Base-by-base conservation (phyloP, 352 stramenopile species). In the Globisporangium takayamanum region DNA sequence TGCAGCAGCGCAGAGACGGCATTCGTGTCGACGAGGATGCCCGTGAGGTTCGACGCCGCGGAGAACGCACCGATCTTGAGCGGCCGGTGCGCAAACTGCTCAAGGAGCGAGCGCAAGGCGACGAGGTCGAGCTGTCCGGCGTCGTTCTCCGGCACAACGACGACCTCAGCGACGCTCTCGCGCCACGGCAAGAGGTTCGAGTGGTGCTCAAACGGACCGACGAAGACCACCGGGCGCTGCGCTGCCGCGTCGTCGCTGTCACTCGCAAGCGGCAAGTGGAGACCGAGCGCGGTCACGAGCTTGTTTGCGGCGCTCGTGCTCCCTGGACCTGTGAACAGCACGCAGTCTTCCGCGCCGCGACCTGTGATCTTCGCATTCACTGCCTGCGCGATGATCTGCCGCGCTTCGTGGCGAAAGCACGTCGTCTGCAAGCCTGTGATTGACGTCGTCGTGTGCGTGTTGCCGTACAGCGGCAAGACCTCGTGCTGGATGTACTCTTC, bases 121-220 rank as follows among this genome's bases (percentile, higher is more conserved):
- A 58, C 30, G 10, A 88, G 41, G 62, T 95, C 85, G 8, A 97
- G 45, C 11, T 76, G 71, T 0, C 71, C 72, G 14, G 57, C 57
- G 12, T 67, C 65, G 16, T 81, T 67, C 46, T 88, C 85, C 2
- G 76, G 72, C 33, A 97, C 82, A 28, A 67, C 66, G 25, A 96
- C 73, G 22, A 97, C 80, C n/a, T 96, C 80, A 1, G 81, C 84
- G 11, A 59, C 76, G 55, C 79, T 94, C 76, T 99, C 97, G 49
- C 96, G 70, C 96, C 96, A 99, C 5, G 96, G 96, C 11, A 99
- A 69, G 15, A 99, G 64, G 74, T 99, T 99, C 36, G 92, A 98
- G 69, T 99, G 97, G 71, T 99, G 96, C 68, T 98, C 97, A 57
- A 97, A 98, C 6, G 96, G 96, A 45, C 92, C 82, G 16, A 92